A percentile compares a stretch with the other conserved stretches of the same genome.
phyloP scores from a whole-genome alignment of 768 basidiomycete genomes.

The Leccinum olivaceopallidum region DNA sequence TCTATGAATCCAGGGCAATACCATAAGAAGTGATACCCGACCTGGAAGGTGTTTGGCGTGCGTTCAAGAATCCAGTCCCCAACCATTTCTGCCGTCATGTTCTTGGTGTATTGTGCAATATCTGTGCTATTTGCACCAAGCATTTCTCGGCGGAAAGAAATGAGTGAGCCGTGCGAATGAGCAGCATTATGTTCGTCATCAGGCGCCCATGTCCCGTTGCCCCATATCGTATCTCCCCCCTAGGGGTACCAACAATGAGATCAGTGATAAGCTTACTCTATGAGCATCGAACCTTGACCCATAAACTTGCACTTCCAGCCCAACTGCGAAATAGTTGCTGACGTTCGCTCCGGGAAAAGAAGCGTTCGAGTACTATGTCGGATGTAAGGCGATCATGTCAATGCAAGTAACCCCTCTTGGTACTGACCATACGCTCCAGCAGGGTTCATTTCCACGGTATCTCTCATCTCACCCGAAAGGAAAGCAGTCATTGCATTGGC shows the following conservation, averaged over 20 bases:
- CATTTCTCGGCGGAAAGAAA: slow-evolving; percentile 64
- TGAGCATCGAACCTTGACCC: slow-evolving; percentile 75
- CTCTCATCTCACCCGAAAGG: slow-evolving; percentile 93
- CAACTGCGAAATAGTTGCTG: slow-evolving; percentile 90
- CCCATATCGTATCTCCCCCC: slow-evolving; percentile 88
- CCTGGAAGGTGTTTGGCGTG: slow-evolving; percentile 82
- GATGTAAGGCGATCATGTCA: neutral
- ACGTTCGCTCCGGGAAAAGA: slow-evolving; percentile 89
- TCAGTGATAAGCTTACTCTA: neutral
- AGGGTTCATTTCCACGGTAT: slow-evolving; percentile 84
- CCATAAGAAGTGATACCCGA: slow-evolving; percentile 29
- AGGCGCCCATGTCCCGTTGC: slow-evolving; percentile 69
- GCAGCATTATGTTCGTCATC: slow-evolving; percentile 62
- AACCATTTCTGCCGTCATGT: slow-evolving; percentile 80
- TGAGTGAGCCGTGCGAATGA: slow-evolving; percentile 78
- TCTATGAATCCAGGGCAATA: neutral
- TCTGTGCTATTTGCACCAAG: slow-evolving; percentile 3
- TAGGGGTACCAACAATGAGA: slow-evolving; percentile 28
- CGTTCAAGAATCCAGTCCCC: slow-evolving; percentile 79
- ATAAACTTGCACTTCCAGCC: slow-evolving; percentile 93
- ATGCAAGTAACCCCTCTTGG: neutral
- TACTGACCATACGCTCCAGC: slow-evolving; percentile 71
- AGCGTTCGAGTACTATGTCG: slow-evolving; percentile 69
- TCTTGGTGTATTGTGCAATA: slow-evolving; percentile 36
- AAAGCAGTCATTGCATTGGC: slow-evolving; percentile 96